These are phyloP conservation scores for Cephalotrichum gorgonifer DNA, from an alignment of 2,329 filamentous ascomycete genomes.

Conservation along the genomic window DNA sequence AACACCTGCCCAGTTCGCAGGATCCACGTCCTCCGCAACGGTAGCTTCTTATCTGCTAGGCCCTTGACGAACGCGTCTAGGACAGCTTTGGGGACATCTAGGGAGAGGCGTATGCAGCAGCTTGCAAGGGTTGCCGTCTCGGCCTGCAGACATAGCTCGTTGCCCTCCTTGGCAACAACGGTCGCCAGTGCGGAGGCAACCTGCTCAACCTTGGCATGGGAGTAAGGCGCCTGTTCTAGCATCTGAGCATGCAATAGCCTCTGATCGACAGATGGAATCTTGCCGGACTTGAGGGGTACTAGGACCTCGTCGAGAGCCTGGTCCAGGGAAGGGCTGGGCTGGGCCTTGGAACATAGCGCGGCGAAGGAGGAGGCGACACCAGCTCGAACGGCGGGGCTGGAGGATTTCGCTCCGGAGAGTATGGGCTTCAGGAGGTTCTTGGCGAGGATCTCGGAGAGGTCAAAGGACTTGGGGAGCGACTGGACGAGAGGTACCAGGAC, in stretches of 20 bases:
- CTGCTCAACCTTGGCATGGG: constrained; percentile 51
- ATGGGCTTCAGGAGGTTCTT: constrained; percentile 74
- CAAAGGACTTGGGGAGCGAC: constrained; percentile 58
- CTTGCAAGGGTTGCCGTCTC: constrained; percentile 63
- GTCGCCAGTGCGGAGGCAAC: constrained; percentile 56
- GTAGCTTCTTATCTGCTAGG: constrained; percentile 71
- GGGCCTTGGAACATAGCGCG: constrained; percentile 52
- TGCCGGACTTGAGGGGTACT: constrained; percentile 69
- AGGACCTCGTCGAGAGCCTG: constrained; percentile 71
- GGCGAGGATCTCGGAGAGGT: constrained; percentile 66
- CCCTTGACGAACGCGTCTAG: constrained; percentile 71
- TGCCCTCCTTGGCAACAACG: constrained; percentile 74
- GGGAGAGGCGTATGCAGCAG: constrained; percentile 49
- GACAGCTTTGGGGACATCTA: constrained; percentile 54
- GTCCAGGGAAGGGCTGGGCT: constrained; percentile 45
- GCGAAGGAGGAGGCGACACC: constrained; percentile 69
- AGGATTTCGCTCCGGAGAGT: constrained; percentile 84
- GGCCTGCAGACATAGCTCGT: constrained; percentile 68
- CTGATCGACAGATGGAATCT: constrained; percentile 77
- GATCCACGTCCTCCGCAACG: constrained; percentile 71
- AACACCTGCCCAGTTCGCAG: constrained; percentile 63
- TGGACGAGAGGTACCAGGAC: constrained; percentile 64
- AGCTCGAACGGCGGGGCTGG: constrained; percentile 65
- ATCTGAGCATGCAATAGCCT: constrained; percentile 75
- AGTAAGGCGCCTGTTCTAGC: constrained; percentile 54